Conservation (phyloP, 495 filamentous ascomycete species). For the Lepidopterella palustris region DNA sequence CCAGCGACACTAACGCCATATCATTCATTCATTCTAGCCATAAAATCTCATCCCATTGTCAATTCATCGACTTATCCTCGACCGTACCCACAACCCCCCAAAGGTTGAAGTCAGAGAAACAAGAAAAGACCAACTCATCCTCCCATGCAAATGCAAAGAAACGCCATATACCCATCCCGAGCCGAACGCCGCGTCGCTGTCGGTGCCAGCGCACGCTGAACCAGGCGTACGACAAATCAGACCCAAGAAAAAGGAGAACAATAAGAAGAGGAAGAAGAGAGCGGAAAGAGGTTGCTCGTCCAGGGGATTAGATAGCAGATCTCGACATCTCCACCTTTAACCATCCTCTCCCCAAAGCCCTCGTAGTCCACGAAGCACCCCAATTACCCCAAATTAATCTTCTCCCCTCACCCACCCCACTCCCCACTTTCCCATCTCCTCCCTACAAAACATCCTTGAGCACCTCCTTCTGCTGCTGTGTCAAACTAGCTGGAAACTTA, state of each 20-base stretch:
- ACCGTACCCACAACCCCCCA: not conserved
- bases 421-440: not conserved
- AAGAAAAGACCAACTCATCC: not conserved
- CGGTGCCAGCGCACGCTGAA: not conserved
- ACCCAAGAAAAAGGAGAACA: too few relatives aligned
- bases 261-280: not conserved
- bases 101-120: not conserved
- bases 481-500: slow-evolving; percentile 76
- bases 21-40: not conserved
- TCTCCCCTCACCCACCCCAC: not conserved
- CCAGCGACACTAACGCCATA: not conserved
- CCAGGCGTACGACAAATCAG: too few relatives aligned
- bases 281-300: not conserved
- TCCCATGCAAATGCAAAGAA: not conserved
- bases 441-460: slow-evolving; percentile 65
- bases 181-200: not conserved
- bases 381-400: not conserved
- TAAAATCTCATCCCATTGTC: not conserved
- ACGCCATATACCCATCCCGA: not conserved
- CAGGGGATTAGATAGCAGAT: too few relatives aligned
- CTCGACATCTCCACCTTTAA: too few relatives aligned
- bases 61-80: too few relatives aligned
- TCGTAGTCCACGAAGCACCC: too few relatives aligned
- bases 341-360: too few relatives aligned
- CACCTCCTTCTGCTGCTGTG: slow-evolving; percentile 64